Conservation (phyloP, 441 rosid species). For the Adansonia gregorii region DNA sequence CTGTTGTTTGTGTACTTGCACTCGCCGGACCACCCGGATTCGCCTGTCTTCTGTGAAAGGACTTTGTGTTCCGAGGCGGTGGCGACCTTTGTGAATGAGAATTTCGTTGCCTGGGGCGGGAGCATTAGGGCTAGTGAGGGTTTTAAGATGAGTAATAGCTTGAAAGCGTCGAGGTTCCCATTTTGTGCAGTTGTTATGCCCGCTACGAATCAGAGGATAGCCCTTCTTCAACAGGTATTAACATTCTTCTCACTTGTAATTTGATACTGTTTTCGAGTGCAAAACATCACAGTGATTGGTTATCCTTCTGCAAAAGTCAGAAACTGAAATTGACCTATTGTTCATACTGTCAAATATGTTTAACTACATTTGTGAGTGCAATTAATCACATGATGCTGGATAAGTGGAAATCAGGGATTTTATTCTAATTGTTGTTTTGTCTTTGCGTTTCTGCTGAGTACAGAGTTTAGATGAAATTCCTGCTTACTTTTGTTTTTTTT, state of each 20-base stretch:
- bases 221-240: slow-evolving; percentile 86
- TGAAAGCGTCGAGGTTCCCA: slow-evolving; percentile 91
- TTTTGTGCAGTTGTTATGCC: slow-evolving; percentile 97
- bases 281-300: not conserved
- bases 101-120: slow-evolving; percentile 94
- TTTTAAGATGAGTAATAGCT: slow-evolving; percentile 97
- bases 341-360: not conserved
- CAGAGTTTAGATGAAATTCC: not conserved
- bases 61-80: slow-evolving; percentile 69
- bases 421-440: not conserved
- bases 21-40: slow-evolving; percentile 94
- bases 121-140: slow-evolving; percentile 94
- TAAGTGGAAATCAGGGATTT: slow-evolving; percentile 14
- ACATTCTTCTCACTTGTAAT: not conserved
- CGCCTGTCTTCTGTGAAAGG: slow-evolving; percentile 71
- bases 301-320: not conserved
- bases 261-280: slow-evolving; percentile 6
- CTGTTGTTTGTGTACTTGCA: slow-evolving; percentile 90
- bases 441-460: not conserved
- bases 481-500: slow-evolving; percentile 1
- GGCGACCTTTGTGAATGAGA: slow-evolving; percentile 78
- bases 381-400: not conserved
- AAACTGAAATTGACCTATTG: slow-evolving; percentile 12
- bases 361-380: not conserved
- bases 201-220: slow-evolving; percentile 89